A percentile compares a stretch with the other conserved stretches of the same genome.
These are phyloP conservation scores for Delonix regia DNA, from an alignment of 306 rosid genomes.

Conservation along the genomic window DNA sequence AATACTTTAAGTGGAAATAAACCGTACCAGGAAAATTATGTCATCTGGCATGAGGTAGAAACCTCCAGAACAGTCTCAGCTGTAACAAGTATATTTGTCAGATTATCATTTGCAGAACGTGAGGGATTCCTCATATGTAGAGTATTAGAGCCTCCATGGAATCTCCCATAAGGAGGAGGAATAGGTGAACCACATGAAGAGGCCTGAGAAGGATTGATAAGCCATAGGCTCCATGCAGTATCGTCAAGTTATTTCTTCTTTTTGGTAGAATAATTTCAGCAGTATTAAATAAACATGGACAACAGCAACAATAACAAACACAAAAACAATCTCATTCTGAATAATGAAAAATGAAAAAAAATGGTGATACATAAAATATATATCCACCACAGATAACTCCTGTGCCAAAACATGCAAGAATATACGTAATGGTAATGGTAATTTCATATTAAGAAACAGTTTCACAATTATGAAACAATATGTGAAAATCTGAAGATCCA, in stretches of 20 bases:
- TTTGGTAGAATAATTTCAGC: not conserved
- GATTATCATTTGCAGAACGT: conserved; percentile 58
- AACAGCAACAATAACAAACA: too few relatives aligned
- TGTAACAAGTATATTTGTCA: conserved; percentile 88
- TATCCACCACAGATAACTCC: not conserved
- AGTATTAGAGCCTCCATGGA: conserved; percentile 54
- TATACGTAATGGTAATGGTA: too few relatives aligned
- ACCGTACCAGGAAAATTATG: conserved; percentile 83
- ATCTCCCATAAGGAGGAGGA: conserved; percentile 64
- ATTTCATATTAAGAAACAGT: too few relatives aligned
- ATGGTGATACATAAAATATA: not conserved
- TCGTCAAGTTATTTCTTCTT: conserved; percentile 64
- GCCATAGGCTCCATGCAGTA: conserved; percentile 91
- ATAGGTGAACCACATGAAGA: conserved; percentile 54
- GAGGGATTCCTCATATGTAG: conserved; percentile 61
- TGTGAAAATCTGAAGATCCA: too few relatives aligned
- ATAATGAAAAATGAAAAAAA: not conserved
- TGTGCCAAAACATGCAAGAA: not conserved
- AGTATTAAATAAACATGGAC: not conserved
- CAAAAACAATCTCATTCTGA: not conserved
- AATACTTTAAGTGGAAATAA: not conserved
- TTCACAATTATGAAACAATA: too few relatives aligned
- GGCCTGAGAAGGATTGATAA: conserved; percentile 73
- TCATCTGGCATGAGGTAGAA: conserved; percentile 92
- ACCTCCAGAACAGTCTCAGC: conserved; percentile 98